phyloP scores from a whole-genome alignment of 805 yeast species.

The Pichia sporocuriosa region DNA sequence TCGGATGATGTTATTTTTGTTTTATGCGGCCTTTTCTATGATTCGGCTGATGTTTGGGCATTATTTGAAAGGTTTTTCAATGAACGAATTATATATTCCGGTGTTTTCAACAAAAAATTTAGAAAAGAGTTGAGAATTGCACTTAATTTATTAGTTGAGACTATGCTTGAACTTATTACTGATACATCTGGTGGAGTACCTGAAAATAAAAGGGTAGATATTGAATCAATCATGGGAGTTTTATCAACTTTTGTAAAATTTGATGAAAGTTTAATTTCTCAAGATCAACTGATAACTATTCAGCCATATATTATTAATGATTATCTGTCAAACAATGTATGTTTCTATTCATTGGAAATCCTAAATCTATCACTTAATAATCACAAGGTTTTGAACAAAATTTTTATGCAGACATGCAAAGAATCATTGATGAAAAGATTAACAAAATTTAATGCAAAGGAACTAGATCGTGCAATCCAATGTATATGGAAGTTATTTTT shows the following conservation, averaged over 20 bases:
- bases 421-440: constrained; percentile 45
- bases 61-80: constrained; percentile 43
- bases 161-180: constrained; percentile 32
- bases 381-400: constrained; percentile 39
- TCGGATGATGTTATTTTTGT: constrained; percentile 5
- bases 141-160: constrained; percentile 29
- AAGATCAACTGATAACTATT: constrained; percentile 59
- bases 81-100: constrained; percentile 34
- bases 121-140: constrained; percentile 18
- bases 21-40: constrained; percentile 34
- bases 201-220: constrained; percentile 20
- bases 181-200: constrained; percentile 22
- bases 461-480: constrained; percentile 70
- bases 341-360: constrained; percentile 47
- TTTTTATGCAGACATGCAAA: constrained; percentile 45
- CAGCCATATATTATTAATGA: constrained; percentile 58
- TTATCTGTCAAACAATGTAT: constrained; percentile 32
- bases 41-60: constrained; percentile 34
- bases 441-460: constrained; percentile 53
- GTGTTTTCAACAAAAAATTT: constrained; percentile 16
- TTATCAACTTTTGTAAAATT: constrained; percentile 51
- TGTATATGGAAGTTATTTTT: constrained; percentile 51
- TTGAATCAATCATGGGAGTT: constrained; percentile 39
- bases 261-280: constrained; percentile 47
- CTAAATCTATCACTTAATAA: constrained; percentile 44